phyloP scores from a whole-genome alignment of 176 grass and related monocot species.

The Oryza australiensis region DNA sequence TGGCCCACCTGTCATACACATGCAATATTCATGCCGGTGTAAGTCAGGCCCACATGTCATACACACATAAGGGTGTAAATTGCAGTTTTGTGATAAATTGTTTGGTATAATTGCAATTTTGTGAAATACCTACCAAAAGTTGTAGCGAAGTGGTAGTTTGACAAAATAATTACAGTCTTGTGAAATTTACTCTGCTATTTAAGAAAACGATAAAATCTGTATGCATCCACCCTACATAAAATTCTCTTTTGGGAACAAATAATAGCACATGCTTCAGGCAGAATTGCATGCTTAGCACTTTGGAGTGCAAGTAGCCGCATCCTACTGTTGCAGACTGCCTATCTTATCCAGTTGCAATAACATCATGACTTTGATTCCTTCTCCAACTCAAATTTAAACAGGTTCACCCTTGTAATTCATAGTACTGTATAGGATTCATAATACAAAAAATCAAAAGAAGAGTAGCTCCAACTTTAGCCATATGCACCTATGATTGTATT shows the following conservation, averaged over 20 bases:
- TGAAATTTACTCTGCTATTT: neutral
- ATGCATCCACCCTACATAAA: conserved; percentile 17
- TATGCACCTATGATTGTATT: neutral
- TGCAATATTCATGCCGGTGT: no score
- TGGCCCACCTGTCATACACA: no score
- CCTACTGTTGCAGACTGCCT: conserved; percentile 3
- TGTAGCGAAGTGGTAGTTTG: no score
- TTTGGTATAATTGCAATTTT: no score
- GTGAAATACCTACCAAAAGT: no score
- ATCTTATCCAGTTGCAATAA: neutral
- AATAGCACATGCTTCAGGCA: neutral
- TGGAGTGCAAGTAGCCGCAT: conserved; percentile 10
- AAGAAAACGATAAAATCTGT: neutral
- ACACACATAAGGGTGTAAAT: no score
- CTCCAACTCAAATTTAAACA: conserved; percentile 14
- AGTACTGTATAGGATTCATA: neutral
- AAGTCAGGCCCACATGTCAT: no score
- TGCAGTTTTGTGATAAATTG: no score
- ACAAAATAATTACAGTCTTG: no score
- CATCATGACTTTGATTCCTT: neutral
- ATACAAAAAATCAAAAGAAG: neutral
- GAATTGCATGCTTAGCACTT: conserved; percentile 16
- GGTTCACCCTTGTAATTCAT: conserved; percentile 9
- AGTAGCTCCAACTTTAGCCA: neutral
- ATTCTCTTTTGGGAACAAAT: no score